A percentile compares a stretch with the other conserved stretches of the same genome.
Conservation (phyloP, 345 rosid species). For the Citrus hindsii region DNA sequence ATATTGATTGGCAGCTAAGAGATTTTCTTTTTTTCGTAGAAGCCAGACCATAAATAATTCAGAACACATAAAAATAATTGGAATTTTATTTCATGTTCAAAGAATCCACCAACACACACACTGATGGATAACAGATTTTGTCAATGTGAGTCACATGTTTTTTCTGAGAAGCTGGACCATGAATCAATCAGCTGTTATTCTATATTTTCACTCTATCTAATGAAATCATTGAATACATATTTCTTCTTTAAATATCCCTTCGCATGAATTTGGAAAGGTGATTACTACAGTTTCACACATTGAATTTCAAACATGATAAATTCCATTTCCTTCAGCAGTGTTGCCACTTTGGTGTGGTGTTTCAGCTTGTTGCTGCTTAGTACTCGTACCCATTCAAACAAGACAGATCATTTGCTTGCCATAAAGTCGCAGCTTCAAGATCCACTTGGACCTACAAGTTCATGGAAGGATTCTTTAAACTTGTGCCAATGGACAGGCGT, state of each 20-base stretch:
- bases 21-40: no score
- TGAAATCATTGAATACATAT: no score
- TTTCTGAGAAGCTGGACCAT: no score
- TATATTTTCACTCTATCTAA: no score
- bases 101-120: no score
- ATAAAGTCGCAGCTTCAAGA: background rate
- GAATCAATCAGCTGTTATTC: no score
- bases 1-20: no score
- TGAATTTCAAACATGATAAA: background rate
- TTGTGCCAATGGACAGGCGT: background rate
- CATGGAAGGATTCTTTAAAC: background rate
- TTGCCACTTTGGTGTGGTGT: background rate
- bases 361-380: background rate
- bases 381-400: background rate
- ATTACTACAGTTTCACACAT: background rate
- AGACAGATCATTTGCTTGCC: background rate
- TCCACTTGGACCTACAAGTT: background rate
- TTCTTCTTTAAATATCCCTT: background rate
- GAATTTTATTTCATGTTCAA: no score
- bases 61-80: no score
- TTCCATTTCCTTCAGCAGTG: background rate
- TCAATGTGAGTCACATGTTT: no score
- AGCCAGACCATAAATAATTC: no score
- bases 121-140: no score
- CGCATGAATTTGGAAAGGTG: background rate